Evolutionary conservation across 352 stramenopile species (phyloP).

Genomic region (Phytophthora macrochlamydospora): DNA sequence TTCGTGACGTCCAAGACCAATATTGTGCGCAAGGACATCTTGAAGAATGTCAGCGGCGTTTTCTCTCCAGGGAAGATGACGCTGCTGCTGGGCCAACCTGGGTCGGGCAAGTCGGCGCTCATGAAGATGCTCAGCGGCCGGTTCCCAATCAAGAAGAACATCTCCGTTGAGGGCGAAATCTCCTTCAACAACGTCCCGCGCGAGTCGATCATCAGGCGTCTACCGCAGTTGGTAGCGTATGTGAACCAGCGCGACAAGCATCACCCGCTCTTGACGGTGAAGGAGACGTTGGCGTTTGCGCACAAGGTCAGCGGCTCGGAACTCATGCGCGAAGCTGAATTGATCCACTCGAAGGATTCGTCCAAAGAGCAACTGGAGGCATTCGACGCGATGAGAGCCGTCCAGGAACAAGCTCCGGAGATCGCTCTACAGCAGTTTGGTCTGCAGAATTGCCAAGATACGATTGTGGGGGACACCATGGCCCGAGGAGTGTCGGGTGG

Average conservation of each 20-base stretch:
- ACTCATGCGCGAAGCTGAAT: slow-evolving; percentile 23
- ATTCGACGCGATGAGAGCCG: slow-evolving; percentile 14
- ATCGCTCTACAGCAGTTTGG: slow-evolving; percentile 38
- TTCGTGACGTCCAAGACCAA: slow-evolving; percentile 24
- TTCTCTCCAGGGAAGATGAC: slow-evolving; percentile 22
- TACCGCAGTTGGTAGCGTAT: slow-evolving; percentile 25
- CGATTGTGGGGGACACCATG: slow-evolving; percentile 57
- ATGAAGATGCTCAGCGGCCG: slow-evolving; percentile 20
- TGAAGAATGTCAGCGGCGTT: slow-evolving; percentile 26
- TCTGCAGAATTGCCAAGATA: slow-evolving; percentile 9
- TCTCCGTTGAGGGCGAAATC: slow-evolving; percentile 22
- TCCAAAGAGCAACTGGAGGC: slow-evolving; percentile 7
- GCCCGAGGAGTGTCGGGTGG: slow-evolving; percentile 73
- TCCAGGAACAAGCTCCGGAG: slow-evolving; percentile 35
- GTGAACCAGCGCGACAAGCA: slow-evolving; percentile 26
- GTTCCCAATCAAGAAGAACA: slow-evolving; percentile 34
- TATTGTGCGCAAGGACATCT: slow-evolving; percentile 31
- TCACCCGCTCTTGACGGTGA: slow-evolving; percentile 24
- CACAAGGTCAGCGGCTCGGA: slow-evolving; percentile 15
- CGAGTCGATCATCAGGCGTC: slow-evolving; percentile 5
- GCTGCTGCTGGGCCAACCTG: slow-evolving; percentile 10
- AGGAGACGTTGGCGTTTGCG: slow-evolving; percentile 21
- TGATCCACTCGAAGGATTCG: not conserved
- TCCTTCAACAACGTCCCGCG: slow-evolving; percentile 12
- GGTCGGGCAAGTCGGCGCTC: slow-evolving; percentile 4